Conservation (phyloP, 805 yeast species). For the Yamadazyma philogaea region DNA sequence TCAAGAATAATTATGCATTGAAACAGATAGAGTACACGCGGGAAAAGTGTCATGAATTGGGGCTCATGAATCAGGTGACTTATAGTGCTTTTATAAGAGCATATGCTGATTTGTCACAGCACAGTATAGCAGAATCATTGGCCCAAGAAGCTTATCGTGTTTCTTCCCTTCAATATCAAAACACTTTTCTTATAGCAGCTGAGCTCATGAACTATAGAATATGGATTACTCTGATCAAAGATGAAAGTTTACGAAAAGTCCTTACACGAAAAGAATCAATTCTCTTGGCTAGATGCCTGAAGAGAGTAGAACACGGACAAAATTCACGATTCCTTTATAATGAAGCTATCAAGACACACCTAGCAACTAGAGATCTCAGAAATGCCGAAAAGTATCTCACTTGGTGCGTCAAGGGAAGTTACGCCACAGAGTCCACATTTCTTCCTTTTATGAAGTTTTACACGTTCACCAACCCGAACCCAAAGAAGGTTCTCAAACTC, state of each 20-base stretch:
- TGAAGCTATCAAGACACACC: slow-evolving; percentile 26
- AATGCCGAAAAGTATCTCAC: slow-evolving; percentile 23
- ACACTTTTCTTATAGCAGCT: slow-evolving; percentile 22
- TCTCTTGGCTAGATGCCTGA: neutral
- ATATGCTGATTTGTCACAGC: slow-evolving; percentile 28
- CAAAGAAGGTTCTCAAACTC: slow-evolving; percentile 24
- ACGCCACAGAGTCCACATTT: slow-evolving; percentile 25
- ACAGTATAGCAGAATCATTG: slow-evolving; percentile 30
- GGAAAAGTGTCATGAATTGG: slow-evolving; percentile 17
- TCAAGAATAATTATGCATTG: slow-evolving; percentile 20
- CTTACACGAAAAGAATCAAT: neutral
- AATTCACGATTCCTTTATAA: slow-evolving; percentile 14
- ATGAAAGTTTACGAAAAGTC: slow-evolving; percentile 1
- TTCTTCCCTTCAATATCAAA: slow-evolving; percentile 28
- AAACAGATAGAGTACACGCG: slow-evolving; percentile 19
- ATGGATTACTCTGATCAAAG: slow-evolving; percentile 22
- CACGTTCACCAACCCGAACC: slow-evolving; percentile 17
- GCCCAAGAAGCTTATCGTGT: slow-evolving; percentile 30
- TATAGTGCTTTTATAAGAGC: slow-evolving; percentile 27
- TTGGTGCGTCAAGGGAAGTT: slow-evolving; percentile 13
- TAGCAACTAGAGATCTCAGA: slow-evolving; percentile 17
- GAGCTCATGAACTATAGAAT: slow-evolving; percentile 30
- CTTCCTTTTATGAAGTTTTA: slow-evolving; percentile 26
- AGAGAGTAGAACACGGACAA: neutral
- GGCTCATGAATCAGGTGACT: slow-evolving; percentile 22